Evolutionary conservation across 2,329 filamentous ascomycete genomes (phyloP), one percentile per base, ranked within the genome.

Genomic region (Lecanicillium sp.): DNA sequence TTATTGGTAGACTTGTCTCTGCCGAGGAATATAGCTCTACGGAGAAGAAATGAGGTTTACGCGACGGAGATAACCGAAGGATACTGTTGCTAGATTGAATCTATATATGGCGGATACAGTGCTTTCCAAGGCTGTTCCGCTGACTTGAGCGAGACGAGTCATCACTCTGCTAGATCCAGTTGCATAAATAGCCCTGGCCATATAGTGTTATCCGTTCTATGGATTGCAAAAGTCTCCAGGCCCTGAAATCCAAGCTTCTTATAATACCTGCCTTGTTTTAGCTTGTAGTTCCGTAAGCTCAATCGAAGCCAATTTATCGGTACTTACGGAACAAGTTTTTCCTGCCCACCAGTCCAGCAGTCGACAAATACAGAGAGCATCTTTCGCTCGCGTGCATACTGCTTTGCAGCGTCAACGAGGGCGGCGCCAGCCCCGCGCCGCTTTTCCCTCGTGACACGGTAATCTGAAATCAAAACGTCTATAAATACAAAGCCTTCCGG

Each of bases 1-100:
- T 96, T n/a, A 87, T 98, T 12, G 92, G 92, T 15, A 83, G 78
- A 63, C 63, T 98, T 53, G 84, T 95, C 17, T 62, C 73, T 2
- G 65, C 61, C 17, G 62, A 52, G 3, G 65, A 73, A 16, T 63
- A 48, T 41, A 45, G 49, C 27, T 37, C 46, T 30, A 31, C 41
- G 37, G 7, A 29, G 9, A 39, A 39, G 19, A 33, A 18, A 11
- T 33, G 20, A 7, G 6, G 22, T 16, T 9, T 25, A 30, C 20
- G 35, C 18, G 28, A 31, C 29, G 35, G 37, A 22, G 32, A 16
- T 22, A 29, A 11, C 14, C 29, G 29, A 7, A 15, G 9, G 29
- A 7, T 7, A 31, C n/a, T n/a, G n/a, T n/a, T n/a, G n/a, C n/a
- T n/a, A n/a, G n/a, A n/a, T n/a, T n/a, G n/a, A n/a, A n/a, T n/a